Conservation (phyloP, 495 filamentous ascomycete genomes). For the Evansstolkia leycettana region DNA sequence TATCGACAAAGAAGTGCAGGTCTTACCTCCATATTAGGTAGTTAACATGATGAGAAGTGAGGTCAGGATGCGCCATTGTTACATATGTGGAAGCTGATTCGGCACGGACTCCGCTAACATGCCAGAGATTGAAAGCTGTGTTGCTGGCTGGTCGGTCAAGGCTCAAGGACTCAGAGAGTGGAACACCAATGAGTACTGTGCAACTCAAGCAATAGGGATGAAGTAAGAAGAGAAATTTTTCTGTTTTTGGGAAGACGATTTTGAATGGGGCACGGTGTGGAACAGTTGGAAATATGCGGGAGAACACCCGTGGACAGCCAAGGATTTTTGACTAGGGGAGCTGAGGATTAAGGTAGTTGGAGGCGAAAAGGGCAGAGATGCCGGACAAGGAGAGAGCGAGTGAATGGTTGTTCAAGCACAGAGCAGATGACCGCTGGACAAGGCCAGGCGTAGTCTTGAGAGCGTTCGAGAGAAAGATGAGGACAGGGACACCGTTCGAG, state of each 20-base stretch:
- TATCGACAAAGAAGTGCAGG: slow-evolving; percentile 9
- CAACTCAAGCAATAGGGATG: not conserved
- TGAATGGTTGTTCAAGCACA: not conserved
- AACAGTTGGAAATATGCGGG: not conserved
- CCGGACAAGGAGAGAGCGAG: slow-evolving; percentile 1
- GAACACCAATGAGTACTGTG: not conserved
- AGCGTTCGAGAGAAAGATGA: slow-evolving; percentile 1
- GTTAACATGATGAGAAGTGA: slow-evolving; percentile 92
- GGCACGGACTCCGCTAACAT: slow-evolving; percentile 22
- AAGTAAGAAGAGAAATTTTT: not conserved
- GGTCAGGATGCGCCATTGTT: slow-evolving; percentile 39
- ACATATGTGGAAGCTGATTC: slow-evolving; percentile 27
- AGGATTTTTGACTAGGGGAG: slow-evolving; percentile 14
- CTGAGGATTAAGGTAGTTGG: slow-evolving; percentile 3
- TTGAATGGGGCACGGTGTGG: not conserved
- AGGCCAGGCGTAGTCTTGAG: not conserved
- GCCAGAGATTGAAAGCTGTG: slow-evolving; percentile 12
- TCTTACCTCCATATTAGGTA: slow-evolving; percentile 97
- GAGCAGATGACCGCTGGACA: not conserved
- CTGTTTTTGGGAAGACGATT: too few species aligned
- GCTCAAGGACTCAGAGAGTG: not conserved
- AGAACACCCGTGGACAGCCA: too few species aligned
- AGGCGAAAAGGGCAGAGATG: slow-evolving; percentile 1
- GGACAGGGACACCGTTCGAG: slow-evolving; percentile 3
- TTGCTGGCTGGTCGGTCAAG: not conserved